A percentile compares a stretch with the other conserved stretches of the same genome.
These are phyloP conservation scores for Sergeia podlipaevii DNA, from an alignment of 208 protist genomes.

Conservation along the genomic window DNA sequence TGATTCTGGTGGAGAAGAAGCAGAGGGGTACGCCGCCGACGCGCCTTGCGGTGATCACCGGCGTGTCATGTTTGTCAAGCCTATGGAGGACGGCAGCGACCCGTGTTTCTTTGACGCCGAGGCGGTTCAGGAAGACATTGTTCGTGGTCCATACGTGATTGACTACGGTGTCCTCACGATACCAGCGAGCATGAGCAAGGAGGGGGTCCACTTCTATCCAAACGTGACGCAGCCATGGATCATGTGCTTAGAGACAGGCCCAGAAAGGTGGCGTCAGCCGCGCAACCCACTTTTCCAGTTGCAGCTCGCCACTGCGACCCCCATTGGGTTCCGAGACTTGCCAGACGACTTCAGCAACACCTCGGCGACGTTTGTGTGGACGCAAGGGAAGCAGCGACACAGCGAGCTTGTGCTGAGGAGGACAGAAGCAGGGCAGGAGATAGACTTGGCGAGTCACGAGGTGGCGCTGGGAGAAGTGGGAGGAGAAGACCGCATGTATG, in stretches of 20 bases:
- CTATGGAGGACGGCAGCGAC: conserved; percentile 52
- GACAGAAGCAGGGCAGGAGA: background rate
- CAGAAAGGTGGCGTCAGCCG: conserved; percentile 62
- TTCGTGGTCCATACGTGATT: conserved; percentile 55
- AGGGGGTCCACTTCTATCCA: conserved; percentile 21
- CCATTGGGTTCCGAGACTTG: conserved; percentile 41
- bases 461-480: conserved; percentile 6
- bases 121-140: conserved; percentile 21
- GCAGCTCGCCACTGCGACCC: conserved; percentile 49
- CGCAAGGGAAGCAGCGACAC: conserved; percentile 1
- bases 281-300: conserved; percentile 42
- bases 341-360: conserved; percentile 63
- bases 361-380: conserved; percentile 40
- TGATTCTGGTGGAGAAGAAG: conserved; percentile 6
- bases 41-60: conserved; percentile 51
- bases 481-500: conserved; percentile 23
- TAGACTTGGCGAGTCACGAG: background rate
- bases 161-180: conserved; percentile 53
- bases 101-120: conserved; percentile 66
- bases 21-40: background rate
- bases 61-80: conserved; percentile 67
- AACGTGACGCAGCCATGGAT: conserved; percentile 69
- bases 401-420: conserved; percentile 4
- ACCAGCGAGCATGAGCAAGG: conserved; percentile 29
- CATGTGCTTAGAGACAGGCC: conserved; percentile 59